Conservation (phyloP, 139 green algal genomes). For the Gonium pectorale region DNA sequence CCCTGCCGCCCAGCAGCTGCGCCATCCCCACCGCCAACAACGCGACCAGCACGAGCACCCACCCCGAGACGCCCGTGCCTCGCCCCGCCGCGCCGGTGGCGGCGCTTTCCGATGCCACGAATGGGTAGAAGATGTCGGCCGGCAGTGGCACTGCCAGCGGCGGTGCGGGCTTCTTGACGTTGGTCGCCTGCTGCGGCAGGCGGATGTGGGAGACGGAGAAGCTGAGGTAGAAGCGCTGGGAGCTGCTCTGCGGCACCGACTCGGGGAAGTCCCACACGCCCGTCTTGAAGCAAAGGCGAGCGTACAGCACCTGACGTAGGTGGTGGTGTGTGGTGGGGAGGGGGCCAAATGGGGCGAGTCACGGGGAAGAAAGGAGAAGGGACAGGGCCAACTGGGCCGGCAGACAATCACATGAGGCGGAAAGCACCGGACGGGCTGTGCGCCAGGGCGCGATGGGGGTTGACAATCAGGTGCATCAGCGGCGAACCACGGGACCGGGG, state of each 20-base stretch:
- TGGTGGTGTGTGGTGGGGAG: neutral
- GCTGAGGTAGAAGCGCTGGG: constrained; percentile 42
- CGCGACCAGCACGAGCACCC: too few species aligned
- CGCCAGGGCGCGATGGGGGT: too few species aligned
- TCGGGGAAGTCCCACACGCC: constrained; percentile 56
- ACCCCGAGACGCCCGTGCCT: too few species aligned
- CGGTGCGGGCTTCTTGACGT: constrained; percentile 53
- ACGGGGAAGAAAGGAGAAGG: neutral
- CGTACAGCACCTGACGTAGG: constrained; percentile 55
- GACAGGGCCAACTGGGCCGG: neutral
- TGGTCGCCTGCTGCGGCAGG: constrained; percentile 34
- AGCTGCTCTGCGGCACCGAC: neutral
- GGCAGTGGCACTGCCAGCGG: constrained; percentile 57
- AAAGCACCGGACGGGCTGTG: too few species aligned
- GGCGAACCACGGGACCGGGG: too few species aligned
- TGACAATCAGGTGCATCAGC: too few species aligned
- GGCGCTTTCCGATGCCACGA: constrained; percentile 30
- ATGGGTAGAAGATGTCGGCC: constrained; percentile 68
- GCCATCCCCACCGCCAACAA: too few species aligned
- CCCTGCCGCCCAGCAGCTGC: too few species aligned
- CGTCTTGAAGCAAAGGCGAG: constrained; percentile 52
- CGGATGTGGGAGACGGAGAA: constrained; percentile 49
- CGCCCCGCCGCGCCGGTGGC: neutral
- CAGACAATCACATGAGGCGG: neutral
- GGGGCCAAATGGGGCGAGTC: neutral